phyloP scores from a whole-genome alignment of 2,329 filamentous ascomycete species.

The Aspergillus ustus region DNA sequence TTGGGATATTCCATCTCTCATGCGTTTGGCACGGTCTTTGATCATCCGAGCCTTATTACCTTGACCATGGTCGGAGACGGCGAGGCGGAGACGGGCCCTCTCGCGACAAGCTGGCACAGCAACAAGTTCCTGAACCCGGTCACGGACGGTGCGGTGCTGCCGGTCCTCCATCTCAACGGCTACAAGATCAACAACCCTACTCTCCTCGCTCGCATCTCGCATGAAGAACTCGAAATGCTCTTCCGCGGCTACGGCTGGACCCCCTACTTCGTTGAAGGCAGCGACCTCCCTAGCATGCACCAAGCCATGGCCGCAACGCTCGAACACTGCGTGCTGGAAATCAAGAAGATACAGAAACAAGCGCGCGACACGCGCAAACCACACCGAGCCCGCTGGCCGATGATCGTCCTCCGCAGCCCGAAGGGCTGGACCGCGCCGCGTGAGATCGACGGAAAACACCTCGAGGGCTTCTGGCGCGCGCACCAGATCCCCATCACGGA shows the following conservation, averaged over 20 bases:
- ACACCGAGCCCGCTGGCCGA: slow-evolving; percentile 75
- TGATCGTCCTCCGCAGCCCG: slow-evolving; percentile 76
- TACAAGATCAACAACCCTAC: slow-evolving; percentile 88
- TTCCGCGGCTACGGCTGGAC: slow-evolving; percentile 78
- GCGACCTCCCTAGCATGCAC: slow-evolving; percentile 75
- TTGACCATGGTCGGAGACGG: slow-evolving; percentile 80
- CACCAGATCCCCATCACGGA: slow-evolving; percentile 79
- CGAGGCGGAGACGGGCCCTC: slow-evolving; percentile 78
- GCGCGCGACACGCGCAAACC: slow-evolving; percentile 72
- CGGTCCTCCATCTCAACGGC: slow-evolving; percentile 77
- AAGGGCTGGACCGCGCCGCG: slow-evolving; percentile 81
- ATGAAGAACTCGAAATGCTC: slow-evolving; percentile 71
- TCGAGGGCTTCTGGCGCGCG: slow-evolving; percentile 78
- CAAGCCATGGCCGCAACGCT: slow-evolving; percentile 80
- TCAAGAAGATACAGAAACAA: slow-evolving; percentile 70
- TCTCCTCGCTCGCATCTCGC: slow-evolving; percentile 72
- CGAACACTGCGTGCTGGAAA: slow-evolving; percentile 73
- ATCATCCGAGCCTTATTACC: slow-evolving; percentile 74
- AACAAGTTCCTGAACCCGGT: slow-evolving; percentile 83
- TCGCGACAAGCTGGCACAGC: slow-evolving; percentile 81
- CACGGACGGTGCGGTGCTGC: slow-evolving; percentile 76
- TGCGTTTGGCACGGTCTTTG: slow-evolving; percentile 77
- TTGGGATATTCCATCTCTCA: slow-evolving; percentile 81
- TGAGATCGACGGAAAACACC: slow-evolving; percentile 70
- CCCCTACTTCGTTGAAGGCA: slow-evolving; percentile 79